phyloP scores from a whole-genome alignment of 371 early-diverging fungal species.

The Rhizopus delemar region DNA sequence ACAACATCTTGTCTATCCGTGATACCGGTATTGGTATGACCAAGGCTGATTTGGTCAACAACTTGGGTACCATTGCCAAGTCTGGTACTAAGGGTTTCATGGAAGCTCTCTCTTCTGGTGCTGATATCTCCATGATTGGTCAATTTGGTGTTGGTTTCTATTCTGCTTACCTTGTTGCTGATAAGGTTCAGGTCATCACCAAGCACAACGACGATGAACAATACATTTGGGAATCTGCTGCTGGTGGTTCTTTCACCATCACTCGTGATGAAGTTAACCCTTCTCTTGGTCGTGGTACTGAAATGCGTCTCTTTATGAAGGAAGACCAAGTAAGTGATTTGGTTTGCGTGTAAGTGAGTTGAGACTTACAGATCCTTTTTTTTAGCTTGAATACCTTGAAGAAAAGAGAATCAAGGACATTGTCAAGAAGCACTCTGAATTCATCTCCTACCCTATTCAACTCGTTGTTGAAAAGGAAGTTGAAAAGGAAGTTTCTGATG shows the following conservation, averaged over 20 bases:
- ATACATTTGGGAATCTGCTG: conserved; percentile 78
- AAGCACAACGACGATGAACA: conserved; percentile 76
- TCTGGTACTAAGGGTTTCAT: conserved; percentile 63
- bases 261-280: conserved; percentile 72
- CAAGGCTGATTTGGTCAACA: conserved; percentile 76
- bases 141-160: conserved; percentile 97
- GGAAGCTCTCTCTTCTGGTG: conserved; percentile 54
- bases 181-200: conserved; percentile 80
- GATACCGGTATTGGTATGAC: conserved; percentile 94
- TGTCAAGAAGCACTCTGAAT: conserved; percentile 82
- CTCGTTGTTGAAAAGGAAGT: conserved; percentile 55
- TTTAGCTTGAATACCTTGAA: conserved; percentile 57
- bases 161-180: conserved; percentile 81
- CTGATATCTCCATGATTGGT: conserved; percentile 76
- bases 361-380: background rate
- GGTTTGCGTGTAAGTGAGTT: conserved; percentile 21
- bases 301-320: conserved; percentile 79
- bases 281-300: conserved; percentile 72
- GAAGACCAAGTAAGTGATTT: conserved; percentile 68
- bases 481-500: conserved; percentile 88
- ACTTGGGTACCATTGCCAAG: conserved; percentile 88
- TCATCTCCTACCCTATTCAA: conserved; percentile 69
- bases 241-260: conserved; percentile 73
- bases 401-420: conserved; percentile 61
- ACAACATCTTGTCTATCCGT: conserved; percentile 67